phyloP scores from a whole-genome alignment of 2,329 filamentous ascomycete species.

The Macrophomina phaseolina region DNA sequence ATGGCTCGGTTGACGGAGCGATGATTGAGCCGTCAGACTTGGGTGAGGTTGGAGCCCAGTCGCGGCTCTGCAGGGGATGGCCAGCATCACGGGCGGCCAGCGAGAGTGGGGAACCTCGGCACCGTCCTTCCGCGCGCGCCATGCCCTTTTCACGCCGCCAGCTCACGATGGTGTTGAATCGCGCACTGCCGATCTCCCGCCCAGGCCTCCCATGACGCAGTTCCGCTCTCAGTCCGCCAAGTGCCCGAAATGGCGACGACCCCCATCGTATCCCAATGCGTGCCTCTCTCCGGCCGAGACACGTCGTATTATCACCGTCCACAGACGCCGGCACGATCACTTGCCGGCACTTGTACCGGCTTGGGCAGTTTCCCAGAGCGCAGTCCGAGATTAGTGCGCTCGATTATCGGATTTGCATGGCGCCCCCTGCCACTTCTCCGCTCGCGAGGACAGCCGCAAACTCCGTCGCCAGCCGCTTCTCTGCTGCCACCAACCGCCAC shows the following conservation, averaged over 20 bases:
- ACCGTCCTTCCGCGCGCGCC: background rate
- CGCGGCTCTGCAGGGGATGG: background rate
- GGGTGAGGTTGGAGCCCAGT: background rate
- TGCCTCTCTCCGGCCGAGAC: background rate
- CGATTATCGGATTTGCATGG: background rate
- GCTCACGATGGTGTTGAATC: slow-evolving; percentile 5
- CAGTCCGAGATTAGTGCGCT: background rate
- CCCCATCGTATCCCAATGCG: background rate
- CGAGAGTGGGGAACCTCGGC: background rate
- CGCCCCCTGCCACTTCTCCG: background rate
- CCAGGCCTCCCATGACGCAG: background rate
- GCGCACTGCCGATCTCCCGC: background rate
- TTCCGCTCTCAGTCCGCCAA: background rate
- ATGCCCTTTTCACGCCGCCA: background rate
- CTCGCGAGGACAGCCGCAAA: background rate
- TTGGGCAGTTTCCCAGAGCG: background rate
- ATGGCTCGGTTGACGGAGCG: background rate
- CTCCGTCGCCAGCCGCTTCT: background rate
- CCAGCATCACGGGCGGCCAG: background rate
- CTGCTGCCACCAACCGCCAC: slow-evolving; percentile 1
- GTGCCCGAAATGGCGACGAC: background rate
- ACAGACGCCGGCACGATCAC: background rate
- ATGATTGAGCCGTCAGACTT: background rate
- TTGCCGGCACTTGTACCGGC: background rate
- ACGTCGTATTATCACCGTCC: background rate